Evolutionary conservation across 164 flowering plant genomes (phyloP).

Genomic region (Warburgia ugandensis): DNA sequence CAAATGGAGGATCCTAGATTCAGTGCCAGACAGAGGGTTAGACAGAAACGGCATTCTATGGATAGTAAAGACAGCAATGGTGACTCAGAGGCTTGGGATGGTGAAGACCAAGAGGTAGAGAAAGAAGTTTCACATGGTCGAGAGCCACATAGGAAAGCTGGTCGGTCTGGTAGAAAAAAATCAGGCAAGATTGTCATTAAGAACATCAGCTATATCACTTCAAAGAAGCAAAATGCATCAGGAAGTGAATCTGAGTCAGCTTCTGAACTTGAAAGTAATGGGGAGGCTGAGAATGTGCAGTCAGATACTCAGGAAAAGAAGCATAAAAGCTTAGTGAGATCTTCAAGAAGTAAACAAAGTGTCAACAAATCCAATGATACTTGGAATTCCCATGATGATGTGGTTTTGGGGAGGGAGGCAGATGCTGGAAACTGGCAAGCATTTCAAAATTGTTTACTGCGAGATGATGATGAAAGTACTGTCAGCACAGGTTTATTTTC

Average conservation of each 20-base stretch:
- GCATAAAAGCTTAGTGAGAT: conserved; percentile 23
- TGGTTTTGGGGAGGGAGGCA: conserved; percentile 22
- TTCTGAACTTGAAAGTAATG: conserved; percentile 44
- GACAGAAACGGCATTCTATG: conserved; percentile 50
- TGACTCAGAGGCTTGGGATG: conserved; percentile 62
- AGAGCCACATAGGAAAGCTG: conserved; percentile 34
- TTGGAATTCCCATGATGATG: conserved; percentile 24
- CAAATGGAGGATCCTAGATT: conserved; percentile 47
- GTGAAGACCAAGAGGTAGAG: conserved; percentile 23
- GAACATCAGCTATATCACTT: conserved; percentile 78
- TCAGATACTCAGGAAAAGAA: conserved; percentile 19
- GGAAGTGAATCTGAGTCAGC: conserved; percentile 44
- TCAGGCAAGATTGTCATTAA: conserved; percentile 73
- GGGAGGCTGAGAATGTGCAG: conserved; percentile 22
- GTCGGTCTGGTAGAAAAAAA: conserved; percentile 49
- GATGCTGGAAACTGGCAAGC: conserved; percentile 86
- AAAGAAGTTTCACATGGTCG: conserved; percentile 29
- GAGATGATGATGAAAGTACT: conserved; percentile 44
- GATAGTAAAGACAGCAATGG: conserved; percentile 43
- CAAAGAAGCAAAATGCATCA: conserved; percentile 41
- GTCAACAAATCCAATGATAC: conserved; percentile 18
- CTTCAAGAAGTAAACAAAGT: conserved; percentile 32
- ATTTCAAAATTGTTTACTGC: conserved; percentile 71
- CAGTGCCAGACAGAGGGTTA: conserved; percentile 29
- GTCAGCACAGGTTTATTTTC: conserved; percentile 40